Conservation (phyloP, 129 eudicot genomes). For the Saposhnikovia divaricata region DNA sequence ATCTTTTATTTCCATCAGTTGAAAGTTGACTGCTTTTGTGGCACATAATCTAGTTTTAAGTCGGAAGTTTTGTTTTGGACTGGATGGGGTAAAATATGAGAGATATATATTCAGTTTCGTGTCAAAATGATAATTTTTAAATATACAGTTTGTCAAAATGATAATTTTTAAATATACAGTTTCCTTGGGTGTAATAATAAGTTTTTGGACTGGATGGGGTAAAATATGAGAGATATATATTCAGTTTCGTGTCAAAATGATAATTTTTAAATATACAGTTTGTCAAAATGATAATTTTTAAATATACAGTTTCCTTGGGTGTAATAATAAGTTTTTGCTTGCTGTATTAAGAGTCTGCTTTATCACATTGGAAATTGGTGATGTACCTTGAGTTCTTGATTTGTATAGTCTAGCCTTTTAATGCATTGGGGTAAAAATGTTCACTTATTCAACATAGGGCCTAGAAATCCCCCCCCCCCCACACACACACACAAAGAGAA, state of each 20-base stretch:
- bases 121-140: too few relatives aligned
- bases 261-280: too few relatives aligned
- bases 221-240: neutral
- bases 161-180: too few relatives aligned
- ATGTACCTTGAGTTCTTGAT: neutral
- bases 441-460: neutral
- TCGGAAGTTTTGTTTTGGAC: neutral
- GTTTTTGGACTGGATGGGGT: neutral
- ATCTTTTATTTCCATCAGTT: neutral
- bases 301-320: neutral
- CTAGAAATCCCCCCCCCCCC: neutral
- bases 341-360: neutral
- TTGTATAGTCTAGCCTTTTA: neutral
- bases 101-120: too few relatives aligned
- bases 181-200: too few relatives aligned
- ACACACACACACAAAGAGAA: neutral
- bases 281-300: neutral
- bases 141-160: too few relatives aligned
- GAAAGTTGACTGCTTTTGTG: neutral
- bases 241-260: neutral
- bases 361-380: neutral
- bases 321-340: neutral
- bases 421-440: neutral
- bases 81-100: too few relatives aligned
- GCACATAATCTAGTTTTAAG: neutral